A percentile compares a stretch with the other conserved stretches of the same genome.
These are phyloP conservation scores for Saccharomyces hybrid DNA, from an alignment of 1,139 yeast genomes.

Conservation along the genomic window DNA sequence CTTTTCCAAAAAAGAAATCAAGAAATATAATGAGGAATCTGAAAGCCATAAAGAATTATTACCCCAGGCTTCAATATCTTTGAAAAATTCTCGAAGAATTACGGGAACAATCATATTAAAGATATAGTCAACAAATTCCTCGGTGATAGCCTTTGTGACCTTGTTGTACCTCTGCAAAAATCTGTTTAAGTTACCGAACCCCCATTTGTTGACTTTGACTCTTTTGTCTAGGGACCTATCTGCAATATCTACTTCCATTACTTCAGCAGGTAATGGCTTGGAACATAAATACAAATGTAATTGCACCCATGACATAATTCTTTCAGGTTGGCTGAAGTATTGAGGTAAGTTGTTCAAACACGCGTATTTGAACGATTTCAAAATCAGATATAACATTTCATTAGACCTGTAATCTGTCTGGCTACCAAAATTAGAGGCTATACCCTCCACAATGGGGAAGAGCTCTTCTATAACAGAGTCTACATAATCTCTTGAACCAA, in stretches of 20 bases:
- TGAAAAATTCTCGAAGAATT: conserved; percentile 52
- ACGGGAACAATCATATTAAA: conserved; percentile 51
- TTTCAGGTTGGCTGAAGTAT: conserved; percentile 40
- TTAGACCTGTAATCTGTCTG: conserved; percentile 38
- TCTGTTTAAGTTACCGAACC: conserved; percentile 59
- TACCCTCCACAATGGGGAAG: conserved; percentile 50
- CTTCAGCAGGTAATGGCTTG: conserved; percentile 51
- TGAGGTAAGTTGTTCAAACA: conserved; percentile 52
- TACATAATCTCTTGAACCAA: conserved; percentile 39
- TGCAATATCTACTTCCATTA: conserved; percentile 44
- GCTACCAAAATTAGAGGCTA: conserved; percentile 39
- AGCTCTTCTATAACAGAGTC: conserved; percentile 42
- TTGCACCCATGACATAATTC: conserved; percentile 58
- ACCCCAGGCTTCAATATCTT: conserved; percentile 54
- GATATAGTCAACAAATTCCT: conserved; percentile 43
- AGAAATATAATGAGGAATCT: conserved; percentile 51
- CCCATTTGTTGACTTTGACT: conserved; percentile 64
- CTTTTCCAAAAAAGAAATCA: conserved; percentile 59
- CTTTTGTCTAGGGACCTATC: conserved; percentile 46
- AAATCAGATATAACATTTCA: conserved; percentile 51
- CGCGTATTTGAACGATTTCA: conserved; percentile 59
- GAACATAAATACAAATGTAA: conserved; percentile 50
- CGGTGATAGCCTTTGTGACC: conserved; percentile 29
- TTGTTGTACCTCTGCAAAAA: conserved; percentile 38
- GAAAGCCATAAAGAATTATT: conserved; percentile 48